Evolutionary conservation across 2,329 filamentous ascomycete genomes (phyloP), one percentile per base, ranked within the genome.

Genomic region (Phyllosticta citrichinensis): DNA sequence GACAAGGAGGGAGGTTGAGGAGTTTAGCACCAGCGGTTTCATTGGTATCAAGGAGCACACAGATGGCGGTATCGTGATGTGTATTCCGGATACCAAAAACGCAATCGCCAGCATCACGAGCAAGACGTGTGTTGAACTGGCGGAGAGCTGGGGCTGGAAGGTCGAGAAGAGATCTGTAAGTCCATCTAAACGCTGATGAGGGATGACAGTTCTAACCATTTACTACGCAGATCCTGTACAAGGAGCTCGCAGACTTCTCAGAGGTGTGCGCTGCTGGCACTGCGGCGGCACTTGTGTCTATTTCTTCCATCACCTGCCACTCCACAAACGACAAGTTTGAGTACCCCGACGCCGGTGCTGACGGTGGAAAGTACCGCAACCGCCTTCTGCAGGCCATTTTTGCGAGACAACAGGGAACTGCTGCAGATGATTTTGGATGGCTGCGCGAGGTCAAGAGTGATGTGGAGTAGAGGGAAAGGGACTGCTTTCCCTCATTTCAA

Each of bases 1-100:
- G 54, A 73, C 70, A 3, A 63, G 63, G 8, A 68, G 65, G 0
- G 67, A 67, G 20, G 68, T 74, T n/a, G 73, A 75, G 52, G 73
- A 75, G 62, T 75, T 75, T 58, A 67, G 63, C 6, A 71, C 71
- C 1, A 69, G 66, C 1, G 71, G 67, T 1, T 75, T 75, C 57
- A 61, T 74, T 20, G 73, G 71, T 1, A 62, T 73, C 19, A 68
- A 64, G 57, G 20, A 9, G 17, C 64, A 65, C 22, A 58, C 27
- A 5, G 67, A 64, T 0, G 64, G 66, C 0, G 27, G 57, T 3
- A 63, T 60, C 25, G 66, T 64, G 1, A 52, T 74, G 22, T 70
- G 73, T 12, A 65, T 73, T 0, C 68, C 73, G 0, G 66, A 70
- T 52, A 70, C 65, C 63, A 63, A 63, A 24, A 68, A 65, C 35